Base-by-base conservation (phyloP, 2,329 filamentous ascomycete genomes). In the Fusarium sp. region DNA sequence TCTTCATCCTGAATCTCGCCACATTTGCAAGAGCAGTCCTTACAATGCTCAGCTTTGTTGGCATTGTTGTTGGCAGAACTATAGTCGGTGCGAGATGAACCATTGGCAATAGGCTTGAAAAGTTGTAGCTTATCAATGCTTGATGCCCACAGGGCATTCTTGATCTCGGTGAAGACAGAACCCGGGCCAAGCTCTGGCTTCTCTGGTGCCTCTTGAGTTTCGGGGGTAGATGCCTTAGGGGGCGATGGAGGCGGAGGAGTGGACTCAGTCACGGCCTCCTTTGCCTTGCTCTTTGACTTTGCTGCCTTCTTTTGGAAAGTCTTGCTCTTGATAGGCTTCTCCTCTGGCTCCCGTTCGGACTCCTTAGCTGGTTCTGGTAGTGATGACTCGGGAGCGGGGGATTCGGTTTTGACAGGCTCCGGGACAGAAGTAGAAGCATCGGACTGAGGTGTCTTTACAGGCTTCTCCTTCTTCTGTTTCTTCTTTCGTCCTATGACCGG, bases 401-500 rank as follows among this genome's bases (percentile, higher is more conserved):
- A 19, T n/a, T 71, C 67, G 6, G 61, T 53, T 43, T 71, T 68
- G 20, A 15, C 43, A n/a, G 72, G 53, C 22, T 67, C 54, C 15
- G 53, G 53, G n/a, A 35, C 15, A 14, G 64, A 53, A 20, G 62
- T 40, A 17, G 58, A 40, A 17, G 65, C 8, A 17, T 53, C 57
- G 33, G 71, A 10, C 17, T 66, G 62, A 14, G 52, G 7, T 19
- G 70, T 53, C 43, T 78, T 77, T 9, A 55, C 33, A 15, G 78
- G 77, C 72, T 87, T 90, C 71, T 91, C 89, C 79, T 93, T 95
- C 83, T 92, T 94, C 76, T 92, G 88, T 80, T 95, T 96, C 83
- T 93, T 95, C 83, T 94, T 94, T 52, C 92, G 87, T 33, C 91
- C 91, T 48, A 93, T 77, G 40, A 96, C 91, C 0, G 93, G 92